These are phyloP conservation scores for Diaporthe humulicola DNA, from an alignment of 2,329 filamentous ascomycete genomes.

Conservation along the genomic window DNA sequence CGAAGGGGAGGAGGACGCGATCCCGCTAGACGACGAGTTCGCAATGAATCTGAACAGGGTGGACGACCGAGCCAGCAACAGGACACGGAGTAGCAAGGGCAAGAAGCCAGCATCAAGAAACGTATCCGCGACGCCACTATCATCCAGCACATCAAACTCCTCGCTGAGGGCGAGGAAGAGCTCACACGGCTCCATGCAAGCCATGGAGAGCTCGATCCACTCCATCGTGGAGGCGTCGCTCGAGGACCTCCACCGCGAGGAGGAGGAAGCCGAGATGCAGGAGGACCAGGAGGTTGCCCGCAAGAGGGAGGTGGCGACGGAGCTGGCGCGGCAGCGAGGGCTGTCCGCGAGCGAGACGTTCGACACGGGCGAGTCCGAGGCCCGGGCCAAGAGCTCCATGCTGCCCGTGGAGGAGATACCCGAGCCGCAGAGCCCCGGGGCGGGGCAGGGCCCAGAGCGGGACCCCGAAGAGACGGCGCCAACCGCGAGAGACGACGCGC, in stretches of 20 bases:
- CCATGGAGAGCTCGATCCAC: conserved; percentile 53
- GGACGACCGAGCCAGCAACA: conserved; percentile 79
- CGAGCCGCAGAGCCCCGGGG: conserved; percentile 40
- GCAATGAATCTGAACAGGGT: conserved; percentile 84
- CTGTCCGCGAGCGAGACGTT: conserved; percentile 52
- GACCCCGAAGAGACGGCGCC: conserved; percentile 41
- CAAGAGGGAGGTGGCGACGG: conserved; percentile 65
- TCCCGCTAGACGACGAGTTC: conserved; percentile 94
- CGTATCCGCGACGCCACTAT: conserved; percentile 70
- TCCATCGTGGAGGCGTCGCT: conserved; percentile 58
- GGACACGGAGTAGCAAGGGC: conserved; percentile 71
- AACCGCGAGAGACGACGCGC: conserved; percentile 24
- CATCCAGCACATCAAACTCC: conserved; percentile 53
- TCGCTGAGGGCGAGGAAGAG: conserved; percentile 45
- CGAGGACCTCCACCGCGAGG: conserved; percentile 62
- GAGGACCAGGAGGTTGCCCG: conserved; percentile 67
- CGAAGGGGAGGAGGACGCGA: conserved; percentile 89
- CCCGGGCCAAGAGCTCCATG: conserved; percentile 49
- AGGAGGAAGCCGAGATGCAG: conserved; percentile 62
- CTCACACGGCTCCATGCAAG: conserved; percentile 46
- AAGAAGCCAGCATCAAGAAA: conserved; percentile 68
- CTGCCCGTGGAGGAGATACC: conserved; percentile 47
- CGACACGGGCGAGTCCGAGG: conserved; percentile 51
- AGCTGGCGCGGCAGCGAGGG: conserved; percentile 64
- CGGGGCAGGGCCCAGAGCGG: conserved; percentile 44